These are phyloP conservation scores for Aegle marmelos DNA, from an alignment of 345 rosid species.

Conservation along the genomic window DNA sequence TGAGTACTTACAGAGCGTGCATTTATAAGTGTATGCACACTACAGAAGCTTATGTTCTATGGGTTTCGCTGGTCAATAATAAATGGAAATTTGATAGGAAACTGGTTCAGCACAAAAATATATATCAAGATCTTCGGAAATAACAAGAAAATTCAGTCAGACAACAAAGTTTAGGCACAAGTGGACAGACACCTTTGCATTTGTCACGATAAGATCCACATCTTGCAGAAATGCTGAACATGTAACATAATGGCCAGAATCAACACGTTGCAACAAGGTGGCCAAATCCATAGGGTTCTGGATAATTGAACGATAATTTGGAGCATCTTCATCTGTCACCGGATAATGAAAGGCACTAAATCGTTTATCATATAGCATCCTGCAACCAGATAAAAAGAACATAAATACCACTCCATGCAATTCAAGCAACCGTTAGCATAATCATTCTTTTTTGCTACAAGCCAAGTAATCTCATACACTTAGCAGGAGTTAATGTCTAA, in stretches of 20 bases:
- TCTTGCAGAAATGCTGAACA: slow-evolving; percentile 86
- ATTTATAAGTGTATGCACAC: background rate
- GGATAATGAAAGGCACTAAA: slow-evolving; percentile 93
- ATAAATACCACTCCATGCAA: background rate
- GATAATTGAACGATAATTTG: slow-evolving; percentile 79
- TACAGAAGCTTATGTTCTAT: background rate
- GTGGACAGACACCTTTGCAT: slow-evolving; percentile 79
- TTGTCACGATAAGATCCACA: slow-evolving; percentile 78
- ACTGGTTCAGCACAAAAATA: background rate
- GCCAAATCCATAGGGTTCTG: slow-evolving; percentile 96
- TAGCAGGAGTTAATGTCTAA: background rate
- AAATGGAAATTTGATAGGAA: background rate
- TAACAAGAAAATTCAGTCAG: background rate
- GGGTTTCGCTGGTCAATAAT: background rate
- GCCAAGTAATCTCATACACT: background rate
- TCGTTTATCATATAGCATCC: slow-evolving; percentile 85
- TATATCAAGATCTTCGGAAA: background rate
- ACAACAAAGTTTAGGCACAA: background rate
- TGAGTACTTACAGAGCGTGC: background rate
- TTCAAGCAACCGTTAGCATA: background rate
- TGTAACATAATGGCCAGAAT: slow-evolving; percentile 80
- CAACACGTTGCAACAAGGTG: slow-evolving; percentile 84
- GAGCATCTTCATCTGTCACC: slow-evolving; percentile 95
- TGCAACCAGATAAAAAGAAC: slow-evolving; percentile 27
- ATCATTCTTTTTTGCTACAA: background rate